Conservation (phyloP, 495 filamentous ascomycete genomes). For the Daldinia vernicosa region DNA sequence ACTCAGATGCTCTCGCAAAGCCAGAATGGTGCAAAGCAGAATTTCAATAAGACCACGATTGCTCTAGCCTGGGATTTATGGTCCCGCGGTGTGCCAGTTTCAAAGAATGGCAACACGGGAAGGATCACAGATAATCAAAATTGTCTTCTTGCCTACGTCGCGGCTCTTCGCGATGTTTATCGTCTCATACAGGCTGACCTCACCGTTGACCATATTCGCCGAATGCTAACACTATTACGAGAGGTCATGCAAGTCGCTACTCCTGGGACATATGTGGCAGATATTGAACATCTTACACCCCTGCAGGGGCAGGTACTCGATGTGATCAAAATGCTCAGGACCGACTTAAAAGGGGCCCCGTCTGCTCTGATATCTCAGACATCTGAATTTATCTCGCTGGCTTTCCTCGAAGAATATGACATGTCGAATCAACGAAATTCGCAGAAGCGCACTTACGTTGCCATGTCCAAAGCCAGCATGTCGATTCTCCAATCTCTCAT, state of each 20-base stretch:
- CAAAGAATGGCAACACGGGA: constrained; percentile 53
- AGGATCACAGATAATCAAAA: constrained; percentile 73
- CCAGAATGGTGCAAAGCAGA: constrained; percentile 55
- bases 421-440: constrained; percentile 44
- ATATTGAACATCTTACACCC: constrained; percentile 83
- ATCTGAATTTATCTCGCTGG: constrained; percentile 73
- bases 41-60: constrained; percentile 65
- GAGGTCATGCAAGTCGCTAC: constrained; percentile 67
- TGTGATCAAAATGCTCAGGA: constrained; percentile 73
- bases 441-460: constrained; percentile 77
- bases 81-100: constrained; percentile 68
- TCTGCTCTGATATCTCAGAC: constrained; percentile 72
- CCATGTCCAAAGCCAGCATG: constrained; percentile 82
- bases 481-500: constrained; percentile 71
- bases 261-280: constrained; percentile 77
- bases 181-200: constrained; percentile 75
- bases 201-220: constrained; percentile 64
- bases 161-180: constrained; percentile 80
- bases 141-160: constrained; percentile 79
- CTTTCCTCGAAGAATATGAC: constrained; percentile 59
- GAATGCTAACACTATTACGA: constrained; percentile 69
- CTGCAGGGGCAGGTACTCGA: constrained; percentile 80
- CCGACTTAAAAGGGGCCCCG: constrained; percentile 72
- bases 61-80: constrained; percentile 77
- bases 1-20: constrained; percentile 70